Conservation (phyloP, 805 yeast genomes). For the Monosporozyma aerobia region DNA sequence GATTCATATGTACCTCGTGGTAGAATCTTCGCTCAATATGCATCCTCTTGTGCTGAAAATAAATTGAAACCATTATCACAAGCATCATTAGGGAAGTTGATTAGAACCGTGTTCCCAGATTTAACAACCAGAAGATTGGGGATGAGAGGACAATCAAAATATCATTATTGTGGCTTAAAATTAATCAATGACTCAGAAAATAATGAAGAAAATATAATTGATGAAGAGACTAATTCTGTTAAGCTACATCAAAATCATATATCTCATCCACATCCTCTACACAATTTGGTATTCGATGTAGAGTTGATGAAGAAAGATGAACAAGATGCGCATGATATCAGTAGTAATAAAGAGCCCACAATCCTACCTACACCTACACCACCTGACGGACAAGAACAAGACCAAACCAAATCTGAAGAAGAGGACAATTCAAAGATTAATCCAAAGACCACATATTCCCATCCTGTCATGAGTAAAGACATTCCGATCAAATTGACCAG, state of each 20-base stretch:
- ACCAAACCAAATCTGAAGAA: background rate
- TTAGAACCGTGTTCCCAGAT: slow-evolving; percentile 53
- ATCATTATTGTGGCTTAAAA: slow-evolving; percentile 72
- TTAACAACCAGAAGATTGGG: slow-evolving; percentile 74
- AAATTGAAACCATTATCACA: slow-evolving; percentile 56
- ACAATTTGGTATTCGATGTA: background rate
- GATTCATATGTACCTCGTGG: slow-evolving; percentile 56
- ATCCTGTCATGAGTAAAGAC: background rate
- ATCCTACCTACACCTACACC: background rate
- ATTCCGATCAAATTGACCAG: background rate
- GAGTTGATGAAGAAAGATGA: background rate
- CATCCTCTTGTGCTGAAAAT: slow-evolving; percentile 44
- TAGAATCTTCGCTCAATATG: slow-evolving; percentile 59
- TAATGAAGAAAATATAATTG: background rate
- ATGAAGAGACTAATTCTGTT: background rate
- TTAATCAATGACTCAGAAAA: slow-evolving; percentile 1
- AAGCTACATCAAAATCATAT: background rate
- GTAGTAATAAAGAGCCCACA: background rate
- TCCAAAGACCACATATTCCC: background rate
- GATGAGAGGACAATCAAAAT: slow-evolving; percentile 70
- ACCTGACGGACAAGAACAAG: background rate
- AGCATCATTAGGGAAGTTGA: slow-evolving; percentile 71
- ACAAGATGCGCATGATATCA: background rate
- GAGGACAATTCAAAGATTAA: background rate
- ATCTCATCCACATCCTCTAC: background rate